Conservation (phyloP, 2,329 filamentous ascomycete species). For the Fusarium coffeatum region DNA sequence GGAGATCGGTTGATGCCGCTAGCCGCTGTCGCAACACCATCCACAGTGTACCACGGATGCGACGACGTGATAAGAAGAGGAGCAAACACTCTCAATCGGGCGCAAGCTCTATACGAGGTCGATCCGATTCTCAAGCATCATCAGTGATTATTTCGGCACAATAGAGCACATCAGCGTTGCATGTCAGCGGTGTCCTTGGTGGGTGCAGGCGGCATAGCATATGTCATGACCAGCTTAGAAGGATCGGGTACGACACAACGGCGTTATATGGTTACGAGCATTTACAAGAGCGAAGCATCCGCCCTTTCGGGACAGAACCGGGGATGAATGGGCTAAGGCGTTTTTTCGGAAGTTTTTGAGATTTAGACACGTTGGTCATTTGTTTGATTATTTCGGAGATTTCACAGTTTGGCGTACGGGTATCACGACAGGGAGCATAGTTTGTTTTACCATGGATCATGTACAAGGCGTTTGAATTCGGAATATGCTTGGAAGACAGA, state of each 20-base stretch:
- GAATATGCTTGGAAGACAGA: slow-evolving; percentile 36
- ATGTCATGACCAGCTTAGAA: slow-evolving; percentile 5
- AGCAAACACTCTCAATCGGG: slow-evolving; percentile 20
- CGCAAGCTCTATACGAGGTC: slow-evolving; percentile 9
- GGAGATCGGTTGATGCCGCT: slow-evolving; percentile 43
- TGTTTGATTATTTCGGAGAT: neutral
- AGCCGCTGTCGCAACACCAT: slow-evolving; percentile 42
- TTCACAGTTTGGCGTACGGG: slow-evolving; percentile 25
- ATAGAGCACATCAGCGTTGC: neutral
- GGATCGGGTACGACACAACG: slow-evolving; percentile 21
- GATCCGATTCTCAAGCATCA: slow-evolving; percentile 5
- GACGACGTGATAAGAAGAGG: slow-evolving; percentile 44
- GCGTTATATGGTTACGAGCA: slow-evolving; percentile 37
- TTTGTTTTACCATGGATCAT: slow-evolving; percentile 3
- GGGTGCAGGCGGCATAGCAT: slow-evolving; percentile 21
- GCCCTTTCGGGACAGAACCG: slow-evolving; percentile 23
- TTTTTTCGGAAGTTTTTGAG: slow-evolving; percentile 5
- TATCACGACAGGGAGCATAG: slow-evolving; percentile 17
- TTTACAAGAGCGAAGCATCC: slow-evolving; percentile 40
- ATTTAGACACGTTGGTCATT: neutral
- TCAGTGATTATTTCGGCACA: slow-evolving; percentile 6
- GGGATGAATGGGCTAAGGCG: slow-evolving; percentile 23
- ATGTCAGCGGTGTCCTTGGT: slow-evolving; percentile 6
- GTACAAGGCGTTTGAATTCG: slow-evolving; percentile 15
- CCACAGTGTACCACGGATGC: slow-evolving; percentile 43